Evolutionary conservation across 768 basidiomycete species (phyloP).

Genomic region (Mycena filopes): DNA sequence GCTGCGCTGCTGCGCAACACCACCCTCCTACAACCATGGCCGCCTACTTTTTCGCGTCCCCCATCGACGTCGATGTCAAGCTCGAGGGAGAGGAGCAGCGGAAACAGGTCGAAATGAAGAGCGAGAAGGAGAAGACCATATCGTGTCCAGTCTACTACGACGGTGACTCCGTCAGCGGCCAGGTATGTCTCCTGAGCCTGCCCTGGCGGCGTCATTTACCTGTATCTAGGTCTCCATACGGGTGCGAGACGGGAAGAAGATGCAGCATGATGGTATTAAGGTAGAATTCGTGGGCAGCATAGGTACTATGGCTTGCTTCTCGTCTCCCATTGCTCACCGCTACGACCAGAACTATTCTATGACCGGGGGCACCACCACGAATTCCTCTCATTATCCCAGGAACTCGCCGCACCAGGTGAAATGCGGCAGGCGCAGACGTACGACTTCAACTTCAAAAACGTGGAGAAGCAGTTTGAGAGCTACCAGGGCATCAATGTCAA

Average conservation of each 20-base stretch:
- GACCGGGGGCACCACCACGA: conserved; percentile 99
- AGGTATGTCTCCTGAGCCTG: conserved; percentile 58
- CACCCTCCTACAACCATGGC: conserved; percentile 60
- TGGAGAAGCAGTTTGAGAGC: conserved; percentile 99
- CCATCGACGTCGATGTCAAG: conserved; percentile 91
- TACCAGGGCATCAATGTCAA: conserved; percentile 99
- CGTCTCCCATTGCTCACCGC: conserved; percentile 11
- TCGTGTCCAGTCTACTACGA: conserved; percentile 96
- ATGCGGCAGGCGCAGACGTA: conserved; percentile 96
- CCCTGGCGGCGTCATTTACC: not conserved
- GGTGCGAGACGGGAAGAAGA: conserved; percentile 93
- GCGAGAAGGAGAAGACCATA: conserved; percentile 86
- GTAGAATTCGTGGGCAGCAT: conserved; percentile 98
- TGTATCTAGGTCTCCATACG: conserved; percentile 78
- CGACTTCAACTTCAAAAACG: conserved; percentile 98
- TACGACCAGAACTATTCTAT: conserved; percentile 83
- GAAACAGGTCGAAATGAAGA: conserved; percentile 90
- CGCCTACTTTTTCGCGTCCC: conserved; percentile 91
- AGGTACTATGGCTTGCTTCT: conserved; percentile 60
- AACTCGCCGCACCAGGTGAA: conserved; percentile 95
- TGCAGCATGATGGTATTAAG: conserved; percentile 96
- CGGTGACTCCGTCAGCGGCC: conserved; percentile 90
- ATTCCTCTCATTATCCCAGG: conserved; percentile 94
- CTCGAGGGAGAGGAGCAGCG: conserved; percentile 88
- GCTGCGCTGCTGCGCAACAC: too few relatives aligned